Base-by-base conservation (phyloP, 768 basidiomycete species). In the Albatrellus ellisii region DNA sequence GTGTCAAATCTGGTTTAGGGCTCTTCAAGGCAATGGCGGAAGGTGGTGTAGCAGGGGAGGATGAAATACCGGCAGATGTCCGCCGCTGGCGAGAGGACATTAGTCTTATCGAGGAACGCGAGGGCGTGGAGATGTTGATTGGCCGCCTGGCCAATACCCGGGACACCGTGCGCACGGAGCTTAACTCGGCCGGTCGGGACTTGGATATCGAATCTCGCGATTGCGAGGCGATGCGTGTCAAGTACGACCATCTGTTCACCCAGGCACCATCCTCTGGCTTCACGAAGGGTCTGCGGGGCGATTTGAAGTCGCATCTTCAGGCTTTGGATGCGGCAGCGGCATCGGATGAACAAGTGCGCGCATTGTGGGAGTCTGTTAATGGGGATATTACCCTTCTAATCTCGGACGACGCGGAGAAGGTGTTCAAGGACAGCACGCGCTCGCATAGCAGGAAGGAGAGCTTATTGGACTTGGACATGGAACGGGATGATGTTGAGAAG, bases 141-240 rank as follows among this genome's bases (percentile, higher is more conserved):
- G 55, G 56, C 7, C 70, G 78, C 47, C 63, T 92, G 31, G 65
- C 64, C 31, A 62, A 62, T 27, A 67, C 81, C 45, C 84, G 80
- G 54, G 67, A 63, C 12, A 59, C 55, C 11, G 81, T 82, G 11
- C 65, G 63, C 43, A 53, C 59, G 8, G 79, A 80, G 31, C 65
- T 99, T 32, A 75, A 86, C 7, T 56, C 61, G 17, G 59, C 81
- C 29, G 67, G 70, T 2, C 62, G 68, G 3, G 77, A 89, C 36
- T 62, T 99, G 29, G 92, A 95, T 12, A 62, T 63, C 28, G 95
- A 98, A 60, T 78, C 75, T 26, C 66, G 77, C 49, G 89, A 91
- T 36, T 97, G 91, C 60, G 94, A 99, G 61, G 66, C 71, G 37
- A 75, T 80, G 77, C 67, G 91, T 42, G 81, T 90, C 53, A 83